Evolutionary conservation across 371 early-diverging fungal species (phyloP).

Genomic region (Mucor plumbeus): DNA sequence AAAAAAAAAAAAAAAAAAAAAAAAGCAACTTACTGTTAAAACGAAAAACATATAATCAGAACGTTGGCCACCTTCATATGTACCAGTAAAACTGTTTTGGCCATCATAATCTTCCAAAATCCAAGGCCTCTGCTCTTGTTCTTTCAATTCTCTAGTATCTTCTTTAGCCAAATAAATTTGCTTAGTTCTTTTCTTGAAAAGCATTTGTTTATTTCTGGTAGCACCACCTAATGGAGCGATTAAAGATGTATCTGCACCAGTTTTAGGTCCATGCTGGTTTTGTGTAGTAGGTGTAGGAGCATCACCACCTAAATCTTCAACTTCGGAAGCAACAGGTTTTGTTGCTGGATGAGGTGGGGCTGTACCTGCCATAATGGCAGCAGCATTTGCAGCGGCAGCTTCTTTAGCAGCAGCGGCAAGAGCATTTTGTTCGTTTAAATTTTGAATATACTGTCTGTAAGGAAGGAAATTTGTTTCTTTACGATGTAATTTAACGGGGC

Average conservation of each 20-base stretch:
- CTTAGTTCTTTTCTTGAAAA: conserved; percentile 84
- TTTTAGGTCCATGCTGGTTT: conserved; percentile 48
- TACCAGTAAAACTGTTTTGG: conserved; percentile 73
- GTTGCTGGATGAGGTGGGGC: background rate
- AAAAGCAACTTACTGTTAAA: conserved; percentile 43
- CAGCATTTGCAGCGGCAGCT: conserved; percentile 17
- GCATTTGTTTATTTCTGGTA: conserved; percentile 76
- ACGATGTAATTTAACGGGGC: conserved; percentile 75
- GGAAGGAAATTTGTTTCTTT: conserved; percentile 51
- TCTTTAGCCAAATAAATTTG: conserved; percentile 81
- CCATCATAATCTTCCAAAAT: conserved; percentile 78
- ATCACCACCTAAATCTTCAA: conserved; percentile 25
- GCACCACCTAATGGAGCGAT: conserved; percentile 85
- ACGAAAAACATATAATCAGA: conserved; percentile 85
- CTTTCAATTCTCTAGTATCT: conserved; percentile 69
- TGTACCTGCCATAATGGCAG: conserved; percentile 16
- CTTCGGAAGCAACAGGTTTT: background rate
- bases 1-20: background rate
- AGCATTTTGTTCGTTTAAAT: conserved; percentile 30
- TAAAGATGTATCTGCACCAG: conserved; percentile 74
- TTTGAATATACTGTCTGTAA: conserved; percentile 32
- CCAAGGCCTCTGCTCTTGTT: conserved; percentile 81
- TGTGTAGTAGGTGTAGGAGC: conserved; percentile 27
- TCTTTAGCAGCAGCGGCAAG: conserved; percentile 24
- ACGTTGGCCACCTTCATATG: conserved; percentile 79